These are phyloP conservation scores for Fraxinus americana DNA, from an alignment of 257 asterid genomes.

Conservation along the genomic window DNA sequence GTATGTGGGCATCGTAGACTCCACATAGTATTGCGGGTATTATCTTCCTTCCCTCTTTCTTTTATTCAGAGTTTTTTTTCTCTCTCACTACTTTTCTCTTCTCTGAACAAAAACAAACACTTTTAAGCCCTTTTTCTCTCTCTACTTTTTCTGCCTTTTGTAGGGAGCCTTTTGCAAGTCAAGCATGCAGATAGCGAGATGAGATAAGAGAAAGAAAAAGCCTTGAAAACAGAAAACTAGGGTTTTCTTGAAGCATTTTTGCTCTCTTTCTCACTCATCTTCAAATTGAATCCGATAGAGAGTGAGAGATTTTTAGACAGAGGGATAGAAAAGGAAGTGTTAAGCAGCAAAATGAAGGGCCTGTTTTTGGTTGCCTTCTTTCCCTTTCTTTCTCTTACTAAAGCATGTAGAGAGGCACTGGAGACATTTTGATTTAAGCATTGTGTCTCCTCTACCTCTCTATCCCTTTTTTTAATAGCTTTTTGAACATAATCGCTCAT, in stretches of 20 bases:
- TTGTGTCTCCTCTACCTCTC: slow-evolving; percentile 58
- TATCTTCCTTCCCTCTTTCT: slow-evolving; percentile 25
- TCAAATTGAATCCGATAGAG: slow-evolving; percentile 12
- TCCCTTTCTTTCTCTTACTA: slow-evolving; percentile 40
- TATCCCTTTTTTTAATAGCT: not conserved
- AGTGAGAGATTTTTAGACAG: slow-evolving; percentile 26
- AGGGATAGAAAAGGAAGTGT: slow-evolving; percentile 54
- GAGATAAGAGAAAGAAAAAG: slow-evolving; percentile 17
- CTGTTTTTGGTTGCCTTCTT: slow-evolving; percentile 31
- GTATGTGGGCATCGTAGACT: slow-evolving; percentile 49
- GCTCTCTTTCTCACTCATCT: slow-evolving; percentile 13
- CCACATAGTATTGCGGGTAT: slow-evolving; percentile 45
- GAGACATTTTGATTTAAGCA: slow-evolving; percentile 52
- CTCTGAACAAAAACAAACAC: slow-evolving; percentile 26
- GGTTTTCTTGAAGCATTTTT: slow-evolving; percentile 32
- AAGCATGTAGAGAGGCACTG: slow-evolving; percentile 37
- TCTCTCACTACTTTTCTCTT: slow-evolving; percentile 2
- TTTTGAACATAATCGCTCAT: not conserved
- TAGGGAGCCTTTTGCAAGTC: slow-evolving; percentile 27
- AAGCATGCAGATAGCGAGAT: slow-evolving; percentile 65
- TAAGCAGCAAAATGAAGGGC: slow-evolving; percentile 19
- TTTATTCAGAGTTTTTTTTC: slow-evolving; percentile 9
- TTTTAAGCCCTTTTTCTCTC: slow-evolving; percentile 8
- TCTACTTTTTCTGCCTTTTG: slow-evolving; percentile 27
- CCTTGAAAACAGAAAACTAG: slow-evolving; percentile 32